Evolutionary conservation across 192 early-diverging fungal species (phyloP).

Genomic region (Gryganskiella cystojenkinii): DNA sequence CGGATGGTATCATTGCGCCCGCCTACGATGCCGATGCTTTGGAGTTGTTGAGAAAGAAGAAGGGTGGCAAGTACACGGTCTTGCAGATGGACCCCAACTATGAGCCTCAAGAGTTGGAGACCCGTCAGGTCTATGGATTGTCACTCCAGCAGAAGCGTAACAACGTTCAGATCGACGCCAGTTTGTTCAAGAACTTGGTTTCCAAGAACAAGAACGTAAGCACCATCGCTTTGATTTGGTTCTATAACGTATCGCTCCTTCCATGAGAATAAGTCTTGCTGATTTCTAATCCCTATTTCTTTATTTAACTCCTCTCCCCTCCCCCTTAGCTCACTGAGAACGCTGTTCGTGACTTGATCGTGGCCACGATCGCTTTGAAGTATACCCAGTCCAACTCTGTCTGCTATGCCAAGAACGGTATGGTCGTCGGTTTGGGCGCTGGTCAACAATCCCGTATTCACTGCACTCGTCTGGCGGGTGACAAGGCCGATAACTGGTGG

Average conservation of each 20-base stretch:
- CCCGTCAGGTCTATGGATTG: constrained; percentile 96
- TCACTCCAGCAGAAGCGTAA: constrained; percentile 94
- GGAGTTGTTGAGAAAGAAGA: constrained; percentile 93
- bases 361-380: constrained; percentile 98
- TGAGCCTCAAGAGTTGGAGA: constrained; percentile 86
- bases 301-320: no score
- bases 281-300: background rate
- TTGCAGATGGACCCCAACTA: constrained; percentile 93
- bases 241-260: background rate
- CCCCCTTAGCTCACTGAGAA: constrained; percentile 66
- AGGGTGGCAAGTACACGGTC: constrained; percentile 97
- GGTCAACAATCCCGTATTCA: constrained; percentile 99
- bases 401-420: constrained; percentile 97
- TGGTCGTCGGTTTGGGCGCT: constrained; percentile 96
- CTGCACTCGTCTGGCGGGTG: constrained; percentile 98
- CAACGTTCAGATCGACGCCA: constrained; percentile 78
- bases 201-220: constrained; percentile 78
- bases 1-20: constrained; percentile 98
- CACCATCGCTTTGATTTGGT: background rate
- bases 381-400: constrained; percentile 99
- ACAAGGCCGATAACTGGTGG: constrained; percentile 99
- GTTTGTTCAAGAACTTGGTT: constrained; percentile 89
- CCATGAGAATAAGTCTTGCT: background rate
- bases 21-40: constrained; percentile 88
- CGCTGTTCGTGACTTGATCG: constrained; percentile 87